Evolutionary conservation across 2,329 filamentous ascomycete genomes (phyloP).

Genomic region (Paracoccidioides brasiliensis): DNA sequence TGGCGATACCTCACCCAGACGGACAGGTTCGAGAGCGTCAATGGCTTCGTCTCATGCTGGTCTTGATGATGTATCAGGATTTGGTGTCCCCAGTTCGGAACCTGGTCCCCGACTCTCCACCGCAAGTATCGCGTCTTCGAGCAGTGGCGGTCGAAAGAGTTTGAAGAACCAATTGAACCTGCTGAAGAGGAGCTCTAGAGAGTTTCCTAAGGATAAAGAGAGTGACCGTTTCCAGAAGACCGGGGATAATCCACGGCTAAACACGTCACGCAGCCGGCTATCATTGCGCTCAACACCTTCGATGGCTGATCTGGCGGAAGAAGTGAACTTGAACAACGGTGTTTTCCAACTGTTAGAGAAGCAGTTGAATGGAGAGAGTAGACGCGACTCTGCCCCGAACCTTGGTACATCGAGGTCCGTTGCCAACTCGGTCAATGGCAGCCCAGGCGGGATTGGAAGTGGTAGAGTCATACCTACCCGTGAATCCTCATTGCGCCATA

Average conservation of each 20-base stretch:
- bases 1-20: conserved; percentile 28
- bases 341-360: background rate
- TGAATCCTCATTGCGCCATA: conserved; percentile 53
- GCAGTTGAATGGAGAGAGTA: conserved; percentile 3
- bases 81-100: conserved; percentile 30
- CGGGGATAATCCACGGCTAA: conserved; percentile 21
- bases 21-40: conserved; percentile 27
- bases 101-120: conserved; percentile 27
- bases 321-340: conserved; percentile 11
- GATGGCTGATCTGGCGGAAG: conserved; percentile 32
- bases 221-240: conserved; percentile 20
- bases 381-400: conserved; percentile 17
- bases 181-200: conserved; percentile 25
- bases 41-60: conserved; percentile 22
- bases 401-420: conserved; percentile 23
- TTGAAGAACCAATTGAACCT: conserved; percentile 23
- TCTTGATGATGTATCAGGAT: conserved; percentile 22
- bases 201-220: conserved; percentile 26
- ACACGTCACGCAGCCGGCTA: conserved; percentile 23
- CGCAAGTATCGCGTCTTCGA: conserved; percentile 28
- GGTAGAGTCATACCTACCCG: conserved; percentile 49
- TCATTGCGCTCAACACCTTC: conserved; percentile 30
- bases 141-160: conserved; percentile 27
- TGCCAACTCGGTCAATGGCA: conserved; percentile 16
- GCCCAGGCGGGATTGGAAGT: conserved; percentile 29